Evolutionary conservation across 108 stramenopile genomes (phyloP).

Genomic region (Cyclotella atomus): DNA sequence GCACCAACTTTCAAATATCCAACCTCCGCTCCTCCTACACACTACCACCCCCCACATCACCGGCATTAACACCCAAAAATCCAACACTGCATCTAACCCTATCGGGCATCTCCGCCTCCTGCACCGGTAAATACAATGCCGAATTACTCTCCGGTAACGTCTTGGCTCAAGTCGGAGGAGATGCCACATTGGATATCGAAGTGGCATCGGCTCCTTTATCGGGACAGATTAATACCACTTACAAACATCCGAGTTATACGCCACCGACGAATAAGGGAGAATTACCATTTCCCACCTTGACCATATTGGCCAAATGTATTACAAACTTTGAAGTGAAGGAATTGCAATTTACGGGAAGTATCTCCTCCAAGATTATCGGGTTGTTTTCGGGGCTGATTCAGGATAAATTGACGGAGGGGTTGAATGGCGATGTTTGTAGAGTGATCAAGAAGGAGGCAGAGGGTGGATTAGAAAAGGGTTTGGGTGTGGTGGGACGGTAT

Average conservation of each 20-base stretch:
- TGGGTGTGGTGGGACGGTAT: slow-evolving; percentile 31
- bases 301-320: slow-evolving; percentile 14
- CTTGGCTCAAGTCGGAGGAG: slow-evolving; percentile 15
- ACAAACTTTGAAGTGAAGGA: slow-evolving; percentile 18
- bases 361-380: slow-evolving; percentile 66
- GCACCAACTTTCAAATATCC: slow-evolving; percentile 52
- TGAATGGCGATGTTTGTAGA: slow-evolving; percentile 57
- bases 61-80: not conserved
- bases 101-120: slow-evolving; percentile 47
- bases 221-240: no score
- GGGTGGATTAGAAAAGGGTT: not conserved
- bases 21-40: slow-evolving; percentile 9
- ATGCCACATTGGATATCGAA: slow-evolving; percentile 6
- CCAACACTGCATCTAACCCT: slow-evolving; percentile 18
- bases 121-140: slow-evolving; percentile 63
- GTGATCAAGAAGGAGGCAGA: slow-evolving; percentile 40
- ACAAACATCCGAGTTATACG: not conserved
- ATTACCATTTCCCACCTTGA: slow-evolving; percentile 24
- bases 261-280: not conserved
- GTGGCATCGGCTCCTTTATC: slow-evolving; percentile 18
- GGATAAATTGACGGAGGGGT: slow-evolving; percentile 45
- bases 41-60: not conserved
- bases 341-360: slow-evolving; percentile 68
- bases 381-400: slow-evolving; percentile 64
- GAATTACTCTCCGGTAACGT: slow-evolving; percentile 56